A percentile compares a stretch with the other conserved stretches of the same genome.
These are phyloP conservation scores for Russula abietina DNA, from an alignment of 768 basidiomycete genomes.

Conservation along the genomic window DNA sequence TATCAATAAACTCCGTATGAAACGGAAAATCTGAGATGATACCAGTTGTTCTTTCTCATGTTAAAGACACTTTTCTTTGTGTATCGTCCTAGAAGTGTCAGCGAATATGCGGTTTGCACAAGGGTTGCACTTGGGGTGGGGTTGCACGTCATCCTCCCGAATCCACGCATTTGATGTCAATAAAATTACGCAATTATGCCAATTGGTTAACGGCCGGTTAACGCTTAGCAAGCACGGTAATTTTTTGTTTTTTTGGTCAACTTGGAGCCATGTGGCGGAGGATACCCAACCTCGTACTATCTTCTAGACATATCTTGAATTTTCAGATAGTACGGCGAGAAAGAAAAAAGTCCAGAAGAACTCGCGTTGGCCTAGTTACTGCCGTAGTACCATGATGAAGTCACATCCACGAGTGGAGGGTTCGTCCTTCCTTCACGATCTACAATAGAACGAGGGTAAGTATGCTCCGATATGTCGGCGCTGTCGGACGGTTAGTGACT, in stretches of 20 bases:
- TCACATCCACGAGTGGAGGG: neutral
- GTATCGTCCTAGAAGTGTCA: neutral
- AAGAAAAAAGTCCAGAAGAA: neutral
- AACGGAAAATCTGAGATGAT: neutral
- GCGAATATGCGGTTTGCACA: no score
- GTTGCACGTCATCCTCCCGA: no score
- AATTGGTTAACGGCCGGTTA: neutral
- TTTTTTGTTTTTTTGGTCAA: neutral
- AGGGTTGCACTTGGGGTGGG: no score
- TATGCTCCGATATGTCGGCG: neutral
- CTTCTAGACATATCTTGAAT: neutral
- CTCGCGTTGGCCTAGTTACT: neutral
- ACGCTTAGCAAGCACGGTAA: neutral
- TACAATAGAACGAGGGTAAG: neutral
- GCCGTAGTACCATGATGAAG: neutral
- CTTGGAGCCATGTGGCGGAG: neutral
- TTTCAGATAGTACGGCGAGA: neutral
- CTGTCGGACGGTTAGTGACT: neutral
- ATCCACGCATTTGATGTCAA: neutral
- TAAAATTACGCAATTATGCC: neutral
- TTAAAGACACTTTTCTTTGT: neutral
- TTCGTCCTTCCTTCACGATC: neutral
- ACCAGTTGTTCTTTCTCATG: neutral
- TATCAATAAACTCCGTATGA: neutral
- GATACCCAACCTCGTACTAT: neutral